Base-by-base conservation (phyloP, 345 rosid species). In the Pistacia integerrima region DNA sequence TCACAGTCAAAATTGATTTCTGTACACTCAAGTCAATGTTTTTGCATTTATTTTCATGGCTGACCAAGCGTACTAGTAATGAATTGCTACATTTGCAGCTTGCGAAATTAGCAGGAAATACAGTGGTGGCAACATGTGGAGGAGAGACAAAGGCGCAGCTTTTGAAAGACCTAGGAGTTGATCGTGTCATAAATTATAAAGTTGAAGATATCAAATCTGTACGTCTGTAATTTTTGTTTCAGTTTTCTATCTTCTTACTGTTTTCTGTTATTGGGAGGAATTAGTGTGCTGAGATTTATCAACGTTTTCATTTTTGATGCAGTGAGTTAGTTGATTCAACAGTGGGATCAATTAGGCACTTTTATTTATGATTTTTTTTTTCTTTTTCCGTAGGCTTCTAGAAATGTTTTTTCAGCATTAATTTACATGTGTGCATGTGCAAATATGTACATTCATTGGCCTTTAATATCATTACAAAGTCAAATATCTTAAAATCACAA, bases 111-210 rank as follows among this genome's bases (percentile, higher is more conserved):
- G 94, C 97, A 2, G 97, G 99, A 80, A 93, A 90, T 70, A 87
- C 78, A 35, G 97, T 92, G 60, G 88, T 93, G 62, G 99, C 99
- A 69, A 95, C 98, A 49, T 95, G 99, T 46, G 98, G 99, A 11
- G 99, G 97, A 56, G 85, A 89, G 77, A 91, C 89, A 72, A 95
- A 95, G 86, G 97, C 93, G 30, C 78, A 20, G 88, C 90, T 91
- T 76, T 84, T 95, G 83, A 92, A 89, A 86, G 93, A 86, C 20
- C 75, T 93, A 66, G 98, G 97, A 41, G 97, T 93, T 8, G 94
- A 95, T 79, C 87, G 97, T 76, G 97, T 90, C 81, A 90, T 95
- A 70, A 95, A 95, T 81, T 95, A 95, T 74, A 93, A 84, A 87
- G 76, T 81, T 52, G 99, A 93, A 88, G 85, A 90, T 77, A 88